These are phyloP conservation scores for Ganoderma meredithae DNA, from an alignment of 1,284 basidiomycete genomes.

Conservation along the genomic window DNA sequence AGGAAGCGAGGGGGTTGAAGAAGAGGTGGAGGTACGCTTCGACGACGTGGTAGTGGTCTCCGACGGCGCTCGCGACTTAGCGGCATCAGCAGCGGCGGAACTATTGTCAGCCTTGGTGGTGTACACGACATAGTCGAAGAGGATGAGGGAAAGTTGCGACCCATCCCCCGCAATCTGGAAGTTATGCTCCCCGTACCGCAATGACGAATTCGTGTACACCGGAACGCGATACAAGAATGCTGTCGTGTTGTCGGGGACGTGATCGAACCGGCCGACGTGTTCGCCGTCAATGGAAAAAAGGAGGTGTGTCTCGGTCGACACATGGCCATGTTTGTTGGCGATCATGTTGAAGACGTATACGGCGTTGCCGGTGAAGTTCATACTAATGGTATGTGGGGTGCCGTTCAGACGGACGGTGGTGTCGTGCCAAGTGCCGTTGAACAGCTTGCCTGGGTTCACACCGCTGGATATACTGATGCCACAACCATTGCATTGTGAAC, in stretches of 20 bases:
- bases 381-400: neutral
- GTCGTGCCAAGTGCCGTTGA: conserved; percentile 21
- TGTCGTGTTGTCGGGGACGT: conserved; percentile 9
- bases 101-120: conserved; percentile 16
- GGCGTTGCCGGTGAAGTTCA: conserved; percentile 14
- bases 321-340: conserved; percentile 7
- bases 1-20: neutral
- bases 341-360: conserved; percentile 26
- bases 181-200: conserved; percentile 29
- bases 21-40: neutral
- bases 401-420: conserved; percentile 3
- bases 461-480: neutral
- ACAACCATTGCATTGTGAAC: neutral
- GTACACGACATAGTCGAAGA: conserved; percentile 38
- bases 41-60: neutral
- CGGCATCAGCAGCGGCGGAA: neutral
- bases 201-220: conserved; percentile 38
- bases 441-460: neutral
- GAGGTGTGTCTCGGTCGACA: conserved; percentile 21
- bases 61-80: neutral
- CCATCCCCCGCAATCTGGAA: conserved; percentile 24
- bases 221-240: conserved; percentile 37
- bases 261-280: conserved; percentile 10
- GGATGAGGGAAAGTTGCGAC: conserved; percentile 23
- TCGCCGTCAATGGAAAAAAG: conserved; percentile 22